These are phyloP conservation scores for Phytophthora megakarya DNA, from an alignment of 352 stramenopile genomes.

Conservation along the genomic window DNA sequence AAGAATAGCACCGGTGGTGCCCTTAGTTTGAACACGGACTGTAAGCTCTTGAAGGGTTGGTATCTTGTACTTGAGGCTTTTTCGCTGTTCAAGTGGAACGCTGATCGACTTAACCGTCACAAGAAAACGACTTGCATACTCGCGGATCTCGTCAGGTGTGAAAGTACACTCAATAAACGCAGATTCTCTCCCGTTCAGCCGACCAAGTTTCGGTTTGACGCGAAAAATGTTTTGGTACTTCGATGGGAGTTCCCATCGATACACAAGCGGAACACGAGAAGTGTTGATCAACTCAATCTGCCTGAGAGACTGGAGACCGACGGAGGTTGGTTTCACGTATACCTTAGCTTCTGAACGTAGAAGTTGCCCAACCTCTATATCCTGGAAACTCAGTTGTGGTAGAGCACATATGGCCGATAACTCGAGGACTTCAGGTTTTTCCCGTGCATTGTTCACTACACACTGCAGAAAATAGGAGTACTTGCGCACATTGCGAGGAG, in stretches of 20 bases:
- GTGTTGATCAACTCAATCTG: conserved; percentile 71
- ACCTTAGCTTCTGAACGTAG: conserved; percentile 44
- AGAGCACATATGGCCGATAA: conserved; percentile 61
- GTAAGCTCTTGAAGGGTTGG: conserved; percentile 66
- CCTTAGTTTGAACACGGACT: conserved; percentile 71
- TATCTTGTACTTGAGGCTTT: conserved; percentile 32
- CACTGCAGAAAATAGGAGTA: conserved; percentile 69
- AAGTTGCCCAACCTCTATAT: conserved; percentile 22
- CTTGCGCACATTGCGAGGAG: conserved; percentile 46
- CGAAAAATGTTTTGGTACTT: conserved; percentile 66
- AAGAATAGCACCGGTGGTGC: conserved; percentile 70
- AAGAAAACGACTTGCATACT: conserved; percentile 76
- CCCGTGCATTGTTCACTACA: conserved; percentile 70
- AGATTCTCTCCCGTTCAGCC: conserved; percentile 85
- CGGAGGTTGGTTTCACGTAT: conserved; percentile 85
- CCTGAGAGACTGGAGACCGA: conserved; percentile 69
- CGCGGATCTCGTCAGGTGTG: conserved; percentile 69
- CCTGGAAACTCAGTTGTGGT: conserved; percentile 55
- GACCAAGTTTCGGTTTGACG: conserved; percentile 68
- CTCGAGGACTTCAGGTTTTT: conserved; percentile 58
- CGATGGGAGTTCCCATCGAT: conserved; percentile 72
- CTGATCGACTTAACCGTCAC: conserved; percentile 78
- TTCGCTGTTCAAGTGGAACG: conserved; percentile 37
- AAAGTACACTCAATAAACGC: conserved; percentile 73
- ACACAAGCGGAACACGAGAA: conserved; percentile 88